These are phyloP conservation scores for Diplogelasinospora grovesii DNA, from an alignment of 495 filamentous ascomycete species.

Conservation along the genomic window DNA sequence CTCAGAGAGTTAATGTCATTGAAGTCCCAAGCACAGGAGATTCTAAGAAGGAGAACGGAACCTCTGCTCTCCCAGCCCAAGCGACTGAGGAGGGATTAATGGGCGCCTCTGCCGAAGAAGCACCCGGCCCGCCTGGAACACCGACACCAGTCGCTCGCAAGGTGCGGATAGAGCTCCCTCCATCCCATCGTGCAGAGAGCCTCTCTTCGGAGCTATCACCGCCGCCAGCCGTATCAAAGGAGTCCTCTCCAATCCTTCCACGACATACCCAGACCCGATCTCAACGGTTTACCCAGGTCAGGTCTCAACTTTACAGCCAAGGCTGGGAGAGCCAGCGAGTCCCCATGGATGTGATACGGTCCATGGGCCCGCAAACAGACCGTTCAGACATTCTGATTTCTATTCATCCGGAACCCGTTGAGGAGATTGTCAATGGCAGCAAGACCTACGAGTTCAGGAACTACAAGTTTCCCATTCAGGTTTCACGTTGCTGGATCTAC, in stretches of 20 bases:
- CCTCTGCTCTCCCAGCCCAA: too few relatives aligned
- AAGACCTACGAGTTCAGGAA: slow-evolving; percentile 41
- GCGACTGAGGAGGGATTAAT: background rate
- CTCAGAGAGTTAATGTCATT: too few relatives aligned
- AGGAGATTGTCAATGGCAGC: slow-evolving; percentile 30
- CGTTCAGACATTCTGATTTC: slow-evolving; percentile 43
- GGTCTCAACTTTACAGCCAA: slow-evolving; percentile 33
- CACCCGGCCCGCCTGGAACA: slow-evolving; percentile 1
- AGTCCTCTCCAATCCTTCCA: slow-evolving; percentile 2
- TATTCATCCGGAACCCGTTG: slow-evolving; percentile 31
- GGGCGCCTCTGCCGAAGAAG: background rate
- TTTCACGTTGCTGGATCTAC: slow-evolving; percentile 44
- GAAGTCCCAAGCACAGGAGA: background rate
- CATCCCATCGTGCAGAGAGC: slow-evolving; percentile 11
- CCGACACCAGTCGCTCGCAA: slow-evolving; percentile 6
- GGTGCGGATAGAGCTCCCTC: slow-evolving; percentile 17
- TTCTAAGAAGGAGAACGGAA: background rate
- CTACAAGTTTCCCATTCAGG: slow-evolving; percentile 34
- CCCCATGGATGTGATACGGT: slow-evolving; percentile 33
- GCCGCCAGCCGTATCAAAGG: slow-evolving; percentile 4
- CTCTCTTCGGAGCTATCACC: slow-evolving; percentile 21
- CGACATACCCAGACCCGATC: slow-evolving; percentile 6
- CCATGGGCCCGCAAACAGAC: slow-evolving; percentile 38
- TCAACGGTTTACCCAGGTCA: slow-evolving; percentile 9
- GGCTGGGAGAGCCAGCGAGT: slow-evolving; percentile 45